Evolutionary conservation across 148 eudicot genomes (phyloP).

Genomic region (Linanthus parryae): DNA sequence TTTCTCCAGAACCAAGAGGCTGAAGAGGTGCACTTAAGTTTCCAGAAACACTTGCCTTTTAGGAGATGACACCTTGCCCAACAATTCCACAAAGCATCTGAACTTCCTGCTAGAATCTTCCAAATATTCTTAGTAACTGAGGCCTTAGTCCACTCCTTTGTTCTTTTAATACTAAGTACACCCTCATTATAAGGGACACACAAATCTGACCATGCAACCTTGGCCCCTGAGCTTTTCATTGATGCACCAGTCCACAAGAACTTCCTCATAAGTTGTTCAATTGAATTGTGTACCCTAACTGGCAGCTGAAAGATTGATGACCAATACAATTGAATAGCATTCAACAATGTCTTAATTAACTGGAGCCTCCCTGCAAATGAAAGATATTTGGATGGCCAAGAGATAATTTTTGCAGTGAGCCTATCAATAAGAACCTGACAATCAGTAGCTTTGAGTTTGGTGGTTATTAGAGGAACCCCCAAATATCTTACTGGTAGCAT

Average conservation of each 20-base stretch:
- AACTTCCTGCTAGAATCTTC: background rate
- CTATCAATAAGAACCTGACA: background rate
- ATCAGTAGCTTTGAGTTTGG: background rate
- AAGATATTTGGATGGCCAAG: background rate
- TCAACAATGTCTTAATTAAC: background rate
- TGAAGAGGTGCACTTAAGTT: background rate
- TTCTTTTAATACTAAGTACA: background rate
- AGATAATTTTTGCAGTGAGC: background rate
- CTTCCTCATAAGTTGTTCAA: background rate
- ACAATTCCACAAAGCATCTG: background rate
- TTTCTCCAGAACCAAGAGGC: background rate
- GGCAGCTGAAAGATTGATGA: background rate
- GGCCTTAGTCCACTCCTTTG: background rate
- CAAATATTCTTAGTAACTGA: background rate
- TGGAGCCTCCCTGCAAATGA: background rate
- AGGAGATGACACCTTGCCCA: background rate
- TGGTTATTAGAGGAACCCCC: background rate
- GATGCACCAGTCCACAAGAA: background rate
- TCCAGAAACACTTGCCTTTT: background rate
- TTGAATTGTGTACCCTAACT: background rate
- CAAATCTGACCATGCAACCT: background rate
- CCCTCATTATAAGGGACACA: background rate
- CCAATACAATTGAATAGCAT: background rate
- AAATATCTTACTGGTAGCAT: background rate
- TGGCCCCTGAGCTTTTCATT: background rate